Percentiles rank a stretch among this genome's conserved stretches.
phyloP scores from a whole-genome alignment of 495 filamentous ascomycete species.

The Sphaerosporella brunnea region DNA sequence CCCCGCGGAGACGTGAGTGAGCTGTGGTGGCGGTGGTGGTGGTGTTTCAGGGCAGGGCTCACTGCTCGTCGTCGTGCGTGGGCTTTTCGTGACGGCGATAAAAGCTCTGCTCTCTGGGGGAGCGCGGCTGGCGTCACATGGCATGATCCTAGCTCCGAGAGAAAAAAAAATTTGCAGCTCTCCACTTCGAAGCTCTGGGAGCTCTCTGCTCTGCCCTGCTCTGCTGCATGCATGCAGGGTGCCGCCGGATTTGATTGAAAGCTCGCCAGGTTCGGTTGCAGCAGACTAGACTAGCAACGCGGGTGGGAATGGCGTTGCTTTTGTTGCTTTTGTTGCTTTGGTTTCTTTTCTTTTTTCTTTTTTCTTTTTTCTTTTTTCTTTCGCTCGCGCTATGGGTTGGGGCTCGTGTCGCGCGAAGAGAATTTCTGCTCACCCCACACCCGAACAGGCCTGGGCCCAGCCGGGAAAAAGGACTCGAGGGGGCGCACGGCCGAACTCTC shows the following conservation, averaged over 20 bases:
- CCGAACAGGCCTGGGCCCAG: no score
- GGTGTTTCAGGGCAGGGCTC: no score
- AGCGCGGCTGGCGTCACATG: neutral
- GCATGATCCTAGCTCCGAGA: neutral
- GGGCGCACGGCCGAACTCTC: conserved; percentile 3
- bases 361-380: neutral
- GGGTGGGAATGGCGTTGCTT: conserved; percentile 3
- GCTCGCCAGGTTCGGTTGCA: no score
- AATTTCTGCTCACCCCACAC: no score
- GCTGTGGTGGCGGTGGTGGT: no score
- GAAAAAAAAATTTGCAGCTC: neutral
- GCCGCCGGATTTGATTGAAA: no score
- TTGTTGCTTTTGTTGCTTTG: neutral
- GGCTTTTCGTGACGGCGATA: neutral
- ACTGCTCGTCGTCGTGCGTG: no score
- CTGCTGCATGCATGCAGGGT: conserved; percentile 1
- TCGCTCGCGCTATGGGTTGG: neutral
- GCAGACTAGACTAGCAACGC: neutral
- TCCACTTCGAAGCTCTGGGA: neutral
- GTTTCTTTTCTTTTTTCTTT: no score
- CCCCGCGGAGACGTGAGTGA: no score
- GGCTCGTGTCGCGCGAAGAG: no score
- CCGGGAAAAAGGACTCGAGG: conserved; percentile 4
- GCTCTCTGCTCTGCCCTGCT: neutral
- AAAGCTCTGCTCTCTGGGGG: neutral